Evolutionary conservation across 1,284 basidiomycete genomes (phyloP).

Genomic region (Boletus semigastroideus): DNA sequence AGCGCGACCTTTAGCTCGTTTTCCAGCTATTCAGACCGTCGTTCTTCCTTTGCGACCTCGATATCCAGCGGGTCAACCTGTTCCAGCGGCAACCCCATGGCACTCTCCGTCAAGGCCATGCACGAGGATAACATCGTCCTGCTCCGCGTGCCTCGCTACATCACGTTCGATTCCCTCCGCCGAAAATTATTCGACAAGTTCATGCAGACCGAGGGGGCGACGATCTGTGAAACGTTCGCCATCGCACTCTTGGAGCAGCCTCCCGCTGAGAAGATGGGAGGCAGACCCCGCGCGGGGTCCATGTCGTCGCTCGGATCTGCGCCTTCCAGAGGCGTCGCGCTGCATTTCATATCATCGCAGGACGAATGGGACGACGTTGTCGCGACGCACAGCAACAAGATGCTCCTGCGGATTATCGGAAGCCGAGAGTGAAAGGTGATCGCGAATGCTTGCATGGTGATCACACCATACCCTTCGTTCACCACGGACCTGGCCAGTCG

Average conservation of each 20-base stretch:
- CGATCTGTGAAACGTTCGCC: constrained; percentile 51
- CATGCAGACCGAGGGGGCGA: constrained; percentile 52
- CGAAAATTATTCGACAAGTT: constrained; percentile 62
- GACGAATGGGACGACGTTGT: constrained; percentile 42
- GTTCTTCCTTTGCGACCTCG: constrained; percentile 29
- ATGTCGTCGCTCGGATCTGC: constrained; percentile 34
- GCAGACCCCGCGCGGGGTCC: constrained; percentile 37
- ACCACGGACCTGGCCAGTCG: constrained; percentile 2
- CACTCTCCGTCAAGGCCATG: constrained; percentile 64
- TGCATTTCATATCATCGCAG: constrained; percentile 40
- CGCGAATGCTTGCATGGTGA: not conserved
- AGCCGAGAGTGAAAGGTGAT: constrained; percentile 22
- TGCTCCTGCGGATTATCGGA: constrained; percentile 35
- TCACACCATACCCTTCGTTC: constrained; percentile 6
- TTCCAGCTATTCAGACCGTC: constrained; percentile 15
- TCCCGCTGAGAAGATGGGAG: constrained; percentile 8
- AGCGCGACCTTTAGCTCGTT: constrained; percentile 10
- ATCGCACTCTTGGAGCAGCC: constrained; percentile 45
- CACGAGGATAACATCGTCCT: constrained; percentile 60
- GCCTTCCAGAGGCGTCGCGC: constrained; percentile 11
- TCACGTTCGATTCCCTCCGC: constrained; percentile 51
- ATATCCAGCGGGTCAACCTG: constrained; percentile 31
- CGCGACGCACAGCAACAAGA: constrained; percentile 24
- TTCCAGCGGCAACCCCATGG: constrained; percentile 26
- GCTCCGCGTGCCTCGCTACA: constrained; percentile 50